Conservation (phyloP, 352 stramenopile genomes). For the Pythium insidiosum region DNA sequence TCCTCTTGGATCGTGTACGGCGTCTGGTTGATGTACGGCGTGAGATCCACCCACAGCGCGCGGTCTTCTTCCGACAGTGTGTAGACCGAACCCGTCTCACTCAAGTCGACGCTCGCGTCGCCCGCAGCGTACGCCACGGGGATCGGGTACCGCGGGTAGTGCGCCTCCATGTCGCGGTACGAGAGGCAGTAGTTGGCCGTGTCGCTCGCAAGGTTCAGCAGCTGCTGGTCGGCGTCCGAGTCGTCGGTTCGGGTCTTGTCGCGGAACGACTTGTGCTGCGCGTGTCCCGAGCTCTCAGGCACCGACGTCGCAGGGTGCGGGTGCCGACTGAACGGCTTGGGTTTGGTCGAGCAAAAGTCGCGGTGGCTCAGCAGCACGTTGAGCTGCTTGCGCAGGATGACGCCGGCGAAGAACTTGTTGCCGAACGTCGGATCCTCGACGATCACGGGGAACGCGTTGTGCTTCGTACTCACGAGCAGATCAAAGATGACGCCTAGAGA, state of each 20-base stretch:
- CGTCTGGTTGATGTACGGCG: constrained; percentile 97
- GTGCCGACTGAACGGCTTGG: constrained; percentile 65
- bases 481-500: constrained; percentile 95
- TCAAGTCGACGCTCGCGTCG: constrained; percentile 20
- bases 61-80: constrained; percentile 76
- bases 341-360: constrained; percentile 57
- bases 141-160: constrained; percentile 79
- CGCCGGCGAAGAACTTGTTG: constrained; percentile 72
- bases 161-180: constrained; percentile 74
- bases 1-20: constrained; percentile 95
- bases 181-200: constrained; percentile 43
- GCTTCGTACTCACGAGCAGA: constrained; percentile 69
- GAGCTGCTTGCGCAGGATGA: constrained; percentile 78
- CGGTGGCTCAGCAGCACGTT: constrained; percentile 65
- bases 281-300: constrained; percentile 14
- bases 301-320: constrained; percentile 41
- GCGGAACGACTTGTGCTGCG: not conserved
- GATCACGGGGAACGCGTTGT: constrained; percentile 86
- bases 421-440: constrained; percentile 78
- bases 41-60: constrained; percentile 91
- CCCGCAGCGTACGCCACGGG: constrained; percentile 30
- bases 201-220: constrained; percentile 15
- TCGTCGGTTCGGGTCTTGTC: not conserved
- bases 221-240: constrained; percentile 30
- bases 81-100: constrained; percentile 22